Conservation (phyloP, 2,329 filamentous ascomycete species). For the Fusarium napiforme region DNA sequence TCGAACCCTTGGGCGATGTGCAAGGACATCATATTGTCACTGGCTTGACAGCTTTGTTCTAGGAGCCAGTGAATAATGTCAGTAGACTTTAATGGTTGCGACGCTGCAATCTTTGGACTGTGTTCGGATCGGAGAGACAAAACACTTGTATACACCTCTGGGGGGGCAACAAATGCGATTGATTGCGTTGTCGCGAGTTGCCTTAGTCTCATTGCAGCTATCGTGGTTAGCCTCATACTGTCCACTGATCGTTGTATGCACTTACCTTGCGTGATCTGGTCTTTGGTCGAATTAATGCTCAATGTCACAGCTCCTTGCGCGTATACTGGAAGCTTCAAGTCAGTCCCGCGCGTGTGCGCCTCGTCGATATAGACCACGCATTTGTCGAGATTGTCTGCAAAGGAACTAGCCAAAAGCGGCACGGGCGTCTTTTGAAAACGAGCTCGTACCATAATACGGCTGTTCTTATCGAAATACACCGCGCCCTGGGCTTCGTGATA, state of each 20-base stretch:
- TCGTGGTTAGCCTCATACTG: background rate
- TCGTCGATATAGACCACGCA: constrained; percentile 71
- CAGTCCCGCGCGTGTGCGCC: constrained; percentile 69
- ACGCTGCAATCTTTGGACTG: background rate
- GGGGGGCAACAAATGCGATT: constrained; percentile 65
- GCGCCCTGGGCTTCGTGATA: constrained; percentile 58
- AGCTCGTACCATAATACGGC: constrained; percentile 34
- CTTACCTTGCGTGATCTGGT: constrained; percentile 69
- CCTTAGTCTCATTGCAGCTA: constrained; percentile 73
- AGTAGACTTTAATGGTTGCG: constrained; percentile 20
- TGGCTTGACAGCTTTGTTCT: constrained; percentile 69
- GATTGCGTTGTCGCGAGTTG: constrained; percentile 67
- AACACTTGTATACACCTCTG: constrained; percentile 72
- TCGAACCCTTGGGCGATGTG: constrained; percentile 70
- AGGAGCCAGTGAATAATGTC: constrained; percentile 67
- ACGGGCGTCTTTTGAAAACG: constrained; percentile 53
- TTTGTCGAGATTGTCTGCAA: constrained; percentile 60
- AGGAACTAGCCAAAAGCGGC: constrained; percentile 65
- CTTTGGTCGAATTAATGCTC: constrained; percentile 67
- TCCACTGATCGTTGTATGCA: fast-evolving
- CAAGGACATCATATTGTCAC: constrained; percentile 68
- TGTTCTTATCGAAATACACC: constrained; percentile 61
- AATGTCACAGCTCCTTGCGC: constrained; percentile 66
- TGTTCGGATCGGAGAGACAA: constrained; percentile 51
- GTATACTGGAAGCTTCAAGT: constrained; percentile 63